These are phyloP conservation scores for bread wheat (Triticum aestivum) DNA, from an alignment of 176 grass and related monocot species.

Conservation along the genomic window DNA sequence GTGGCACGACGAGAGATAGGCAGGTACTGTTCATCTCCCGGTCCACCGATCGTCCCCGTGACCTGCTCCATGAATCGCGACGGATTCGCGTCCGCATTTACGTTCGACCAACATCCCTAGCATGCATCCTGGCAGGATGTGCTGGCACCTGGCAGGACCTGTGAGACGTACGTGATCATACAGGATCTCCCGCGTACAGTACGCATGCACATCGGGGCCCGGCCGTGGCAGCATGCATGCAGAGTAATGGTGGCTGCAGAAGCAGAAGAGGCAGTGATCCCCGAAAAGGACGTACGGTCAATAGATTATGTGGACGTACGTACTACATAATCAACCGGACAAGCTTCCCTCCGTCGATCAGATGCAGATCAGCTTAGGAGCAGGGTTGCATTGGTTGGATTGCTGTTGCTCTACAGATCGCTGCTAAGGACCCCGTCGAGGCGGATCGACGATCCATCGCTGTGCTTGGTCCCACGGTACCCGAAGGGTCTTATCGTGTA, in stretches of 20 bases:
- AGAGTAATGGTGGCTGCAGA: too few species aligned
- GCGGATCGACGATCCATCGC: slow-evolving; percentile 1
- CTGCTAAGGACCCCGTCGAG: slow-evolving; percentile 34
- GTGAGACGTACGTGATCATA: too few species aligned
- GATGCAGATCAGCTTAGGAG: background rate
- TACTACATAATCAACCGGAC: too few species aligned
- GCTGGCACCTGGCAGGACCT: too few species aligned
- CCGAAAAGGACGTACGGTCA: too few species aligned
- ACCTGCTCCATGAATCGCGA: background rate
- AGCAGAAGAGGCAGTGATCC: too few species aligned
- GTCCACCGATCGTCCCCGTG: background rate
- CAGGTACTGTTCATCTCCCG: background rate
- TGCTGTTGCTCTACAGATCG: slow-evolving; percentile 35
- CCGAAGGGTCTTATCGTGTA: background rate
- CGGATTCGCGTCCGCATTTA: background rate
- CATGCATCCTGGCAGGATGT: too few species aligned
- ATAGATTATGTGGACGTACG: too few species aligned
- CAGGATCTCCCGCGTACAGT: too few species aligned
- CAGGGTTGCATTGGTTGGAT: background rate
- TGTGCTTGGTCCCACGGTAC: background rate
- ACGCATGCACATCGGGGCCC: too few species aligned
- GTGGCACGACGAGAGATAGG: background rate
- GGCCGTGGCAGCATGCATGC: too few species aligned
- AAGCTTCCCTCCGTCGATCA: background rate
- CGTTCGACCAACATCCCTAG: background rate